Evolutionary conservation across 2,329 filamentous ascomycete species (phyloP).

Genomic region (Pleurostoma richardsiae): DNA sequence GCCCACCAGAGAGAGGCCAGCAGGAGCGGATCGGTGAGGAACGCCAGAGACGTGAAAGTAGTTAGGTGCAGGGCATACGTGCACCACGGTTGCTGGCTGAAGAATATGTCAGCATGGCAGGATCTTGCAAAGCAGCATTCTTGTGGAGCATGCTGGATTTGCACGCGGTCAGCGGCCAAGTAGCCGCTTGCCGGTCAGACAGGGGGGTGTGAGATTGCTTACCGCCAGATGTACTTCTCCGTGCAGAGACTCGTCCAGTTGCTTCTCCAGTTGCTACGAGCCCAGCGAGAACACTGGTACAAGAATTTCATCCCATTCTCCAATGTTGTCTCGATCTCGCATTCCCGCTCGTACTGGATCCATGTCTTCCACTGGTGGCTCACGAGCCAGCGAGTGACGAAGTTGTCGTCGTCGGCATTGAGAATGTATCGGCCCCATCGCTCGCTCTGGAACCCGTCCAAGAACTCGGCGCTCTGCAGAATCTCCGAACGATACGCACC

Average conservation of each 20-base stretch:
- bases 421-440: constrained; percentile 84
- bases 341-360: constrained; percentile 89
- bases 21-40: constrained; percentile 70
- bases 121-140: too few relatives aligned
- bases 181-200: constrained; percentile 2
- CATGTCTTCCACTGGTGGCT: constrained; percentile 89
- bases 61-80: constrained; percentile 90
- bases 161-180: constrained; percentile 1
- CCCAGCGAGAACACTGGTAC: constrained; percentile 91
- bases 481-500: constrained; percentile 90
- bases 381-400: constrained; percentile 94
- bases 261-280: constrained; percentile 95
- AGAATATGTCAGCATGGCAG: constrained; percentile 6
- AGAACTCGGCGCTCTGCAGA: constrained; percentile 77
- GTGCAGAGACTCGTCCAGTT: constrained; percentile 86
- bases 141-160: too few relatives aligned
- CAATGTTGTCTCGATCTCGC: constrained; percentile 87
- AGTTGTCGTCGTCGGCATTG: constrained; percentile 97
- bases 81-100: constrained; percentile 86
- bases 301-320: constrained; percentile 86
- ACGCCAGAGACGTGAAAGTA: constrained; percentile 84
- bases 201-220: constrained; percentile 36
- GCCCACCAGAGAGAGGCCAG: constrained; percentile 66
- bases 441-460: constrained; percentile 86
- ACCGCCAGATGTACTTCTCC: constrained; percentile 83